Base-by-base conservation (phyloP, 805 yeast genomes). In the Starmerella powellii region DNA sequence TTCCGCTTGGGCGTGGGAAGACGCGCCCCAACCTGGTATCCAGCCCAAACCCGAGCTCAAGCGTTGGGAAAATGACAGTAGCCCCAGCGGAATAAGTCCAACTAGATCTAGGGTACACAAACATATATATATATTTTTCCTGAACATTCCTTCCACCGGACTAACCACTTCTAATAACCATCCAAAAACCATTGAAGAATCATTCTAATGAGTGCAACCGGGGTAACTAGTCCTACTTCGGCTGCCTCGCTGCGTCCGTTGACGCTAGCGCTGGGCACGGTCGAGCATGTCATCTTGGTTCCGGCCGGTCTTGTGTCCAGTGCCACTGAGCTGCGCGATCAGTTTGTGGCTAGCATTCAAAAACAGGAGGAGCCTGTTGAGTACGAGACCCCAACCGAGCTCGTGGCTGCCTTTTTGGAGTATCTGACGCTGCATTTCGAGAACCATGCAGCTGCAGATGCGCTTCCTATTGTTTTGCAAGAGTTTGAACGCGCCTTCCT, bases 401-500 rank as follows among this genome's bases (percentile, higher is more conserved):
- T 91, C 45, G 72, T 85, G 49, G 84, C 83, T 46, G 74, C 76
- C 55, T 91, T 91, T 59, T 67, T 91, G 46, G 95, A 94, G 15
- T 63, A 57, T 40, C 52, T 62, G n/a, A 63, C 68, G 21, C 35
- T 41, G 27, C 43, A 36, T 6, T 6, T 24, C 10, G 45, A 37
- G 19, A 45, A 37, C 38, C 49, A 48, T 19, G 59, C 59, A 8
- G 47, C 51, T 8, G 75, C 71, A 52, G 83, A 78, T 54, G 80
- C 87, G 15, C 73, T 86, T 49, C 66, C 72, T 34, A 70, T 79
- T 45, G 74, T 84, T 31, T 64, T 88, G 50, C 67, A 71, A 40
- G 99, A 91, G 64, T 91, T 91, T 59, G 93, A 87, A 64, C 68
- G 80, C 42, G 71, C 83, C 52, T 87, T 76, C 65, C 67, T 86